phyloP scores from a whole-genome alignment of 2,329 filamentous ascomycete genomes.

The Tothia fuscella region DNA sequence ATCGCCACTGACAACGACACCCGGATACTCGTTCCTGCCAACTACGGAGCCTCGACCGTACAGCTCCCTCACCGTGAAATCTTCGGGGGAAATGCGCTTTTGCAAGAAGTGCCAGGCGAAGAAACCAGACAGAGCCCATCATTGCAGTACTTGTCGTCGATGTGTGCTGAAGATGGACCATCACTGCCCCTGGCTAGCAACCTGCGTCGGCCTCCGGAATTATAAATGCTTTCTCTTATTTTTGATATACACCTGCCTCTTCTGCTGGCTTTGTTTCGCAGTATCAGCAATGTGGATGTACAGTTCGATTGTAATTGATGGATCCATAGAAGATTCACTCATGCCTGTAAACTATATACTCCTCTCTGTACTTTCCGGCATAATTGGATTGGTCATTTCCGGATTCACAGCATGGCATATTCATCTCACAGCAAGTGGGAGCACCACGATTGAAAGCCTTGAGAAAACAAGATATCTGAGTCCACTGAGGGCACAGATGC shows the following conservation, averaged over 20 bases:
- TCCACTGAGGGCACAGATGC: constrained; percentile 59
- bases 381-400: constrained; percentile 79
- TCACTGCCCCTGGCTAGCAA: constrained; percentile 96
- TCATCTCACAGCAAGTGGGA: constrained; percentile 61
- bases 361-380: constrained; percentile 73
- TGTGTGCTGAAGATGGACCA: constrained; percentile 99
- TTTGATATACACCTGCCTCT: constrained; percentile 75
- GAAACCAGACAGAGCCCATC: constrained; percentile 92
- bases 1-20: constrained; percentile 37
- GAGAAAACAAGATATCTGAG: constrained; percentile 93
- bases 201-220: constrained; percentile 85
- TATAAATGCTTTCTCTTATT: constrained; percentile 95
- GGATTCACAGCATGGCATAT: constrained; percentile 92
- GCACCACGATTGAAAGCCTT: constrained; percentile 92
- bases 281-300: constrained; percentile 74
- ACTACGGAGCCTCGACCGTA: constrained; percentile 52
- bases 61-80: constrained; percentile 82
- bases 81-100: constrained; percentile 73
- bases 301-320: constrained; percentile 62
- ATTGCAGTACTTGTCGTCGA: constrained; percentile 87
- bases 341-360: constrained; percentile 88
- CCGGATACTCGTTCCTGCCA: constrained; percentile 63
- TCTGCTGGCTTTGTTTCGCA: constrained; percentile 72
- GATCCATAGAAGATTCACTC: constrained; percentile 59
- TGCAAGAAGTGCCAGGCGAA: constrained; percentile 95